These are phyloP conservation scores for Pleurotus pulmonarius DNA, from an alignment of 768 basidiomycete genomes.

Conservation along the genomic window DNA sequence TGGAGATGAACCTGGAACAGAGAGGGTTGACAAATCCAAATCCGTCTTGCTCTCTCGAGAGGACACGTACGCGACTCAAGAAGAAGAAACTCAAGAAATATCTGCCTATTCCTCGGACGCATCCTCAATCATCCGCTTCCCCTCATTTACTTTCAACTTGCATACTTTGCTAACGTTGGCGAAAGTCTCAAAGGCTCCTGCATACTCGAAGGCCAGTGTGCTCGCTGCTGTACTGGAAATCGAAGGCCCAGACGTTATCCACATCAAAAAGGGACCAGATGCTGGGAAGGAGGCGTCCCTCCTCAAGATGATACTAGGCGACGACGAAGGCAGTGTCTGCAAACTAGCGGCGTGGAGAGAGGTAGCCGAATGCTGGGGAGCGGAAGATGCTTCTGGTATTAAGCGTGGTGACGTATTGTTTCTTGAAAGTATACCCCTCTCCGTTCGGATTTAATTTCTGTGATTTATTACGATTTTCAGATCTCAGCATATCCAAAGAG, in stretches of 20 bases:
- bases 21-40: conserved; percentile 15
- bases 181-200: conserved; percentile 25
- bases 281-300: conserved; percentile 68
- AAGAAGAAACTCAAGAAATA: conserved; percentile 38
- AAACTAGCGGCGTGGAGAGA: conserved; percentile 81
- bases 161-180: conserved; percentile 54
- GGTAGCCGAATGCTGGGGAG: conserved; percentile 68
- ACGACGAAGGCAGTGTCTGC: conserved; percentile 64
- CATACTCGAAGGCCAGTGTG: conserved; percentile 48
- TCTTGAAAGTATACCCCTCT: conserved; percentile 54
- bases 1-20: conserved; percentile 5
- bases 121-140: conserved; percentile 72
- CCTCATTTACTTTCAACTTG: conserved; percentile 69
- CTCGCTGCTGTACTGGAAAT: conserved; percentile 71
- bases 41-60: conserved; percentile 16
- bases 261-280: conserved; percentile 63
- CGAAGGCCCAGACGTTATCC: conserved; percentile 70
- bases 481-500: conserved; percentile 49
- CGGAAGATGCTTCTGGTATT: conserved; percentile 34
- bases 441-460: conserved; percentile 2
- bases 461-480: conserved; percentile 25
- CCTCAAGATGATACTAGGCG: conserved; percentile 68
- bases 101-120: conserved; percentile 59
- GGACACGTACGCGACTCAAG: conserved; percentile 12
- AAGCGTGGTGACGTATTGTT: conserved; percentile 73